Percentiles rank a stretch among this genome's conserved stretches.
phyloP scores from a whole-genome alignment of 257 asterid genomes.

The Linaria vulgaris region DNA sequence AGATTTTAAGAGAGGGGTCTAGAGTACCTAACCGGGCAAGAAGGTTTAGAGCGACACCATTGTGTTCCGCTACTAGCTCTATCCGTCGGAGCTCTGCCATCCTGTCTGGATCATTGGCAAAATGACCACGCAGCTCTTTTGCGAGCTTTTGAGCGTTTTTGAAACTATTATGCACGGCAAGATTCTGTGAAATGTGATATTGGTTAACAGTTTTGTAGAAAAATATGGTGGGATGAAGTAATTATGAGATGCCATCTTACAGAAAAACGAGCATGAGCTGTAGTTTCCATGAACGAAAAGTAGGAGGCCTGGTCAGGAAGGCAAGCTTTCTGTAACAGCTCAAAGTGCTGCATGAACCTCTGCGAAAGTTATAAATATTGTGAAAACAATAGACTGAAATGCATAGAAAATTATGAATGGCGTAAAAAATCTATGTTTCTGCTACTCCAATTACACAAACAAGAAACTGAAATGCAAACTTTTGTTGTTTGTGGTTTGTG shows the following conservation, averaged over 20 bases:
- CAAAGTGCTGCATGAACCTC: slow-evolving; percentile 96
- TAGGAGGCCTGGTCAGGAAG: slow-evolving; percentile 78
- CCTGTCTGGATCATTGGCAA: slow-evolving; percentile 62
- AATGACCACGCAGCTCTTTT: slow-evolving; percentile 63
- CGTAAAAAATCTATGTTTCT: background rate
- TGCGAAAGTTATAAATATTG: slow-evolving; percentile 38
- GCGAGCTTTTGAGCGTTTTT: slow-evolving; percentile 85
- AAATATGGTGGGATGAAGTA: background rate
- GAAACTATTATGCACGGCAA: slow-evolving; percentile 62
- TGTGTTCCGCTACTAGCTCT: slow-evolving; percentile 96
- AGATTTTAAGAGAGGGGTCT: slow-evolving; percentile 74
- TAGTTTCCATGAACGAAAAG: slow-evolving; percentile 63
- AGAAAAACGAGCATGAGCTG: slow-evolving; percentile 57
- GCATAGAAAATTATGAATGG: background rate
- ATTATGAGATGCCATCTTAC: slow-evolving; percentile 44
- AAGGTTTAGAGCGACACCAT: slow-evolving; percentile 73
- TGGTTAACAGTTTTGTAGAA: slow-evolving; percentile 19
- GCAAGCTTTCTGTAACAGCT: slow-evolving; percentile 85
- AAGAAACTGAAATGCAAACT: slow-evolving; percentile 13
- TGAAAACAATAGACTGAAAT: slow-evolving; percentile 1
- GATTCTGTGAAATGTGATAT: slow-evolving; percentile 38
- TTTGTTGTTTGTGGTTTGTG: too few species aligned
- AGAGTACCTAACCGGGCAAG: slow-evolving; percentile 70
- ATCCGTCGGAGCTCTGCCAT: slow-evolving; percentile 67
- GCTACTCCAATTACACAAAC: slow-evolving; percentile 10